phyloP scores from a whole-genome alignment of 2,329 filamentous ascomycete genomes.

The Capronia epimyces region DNA sequence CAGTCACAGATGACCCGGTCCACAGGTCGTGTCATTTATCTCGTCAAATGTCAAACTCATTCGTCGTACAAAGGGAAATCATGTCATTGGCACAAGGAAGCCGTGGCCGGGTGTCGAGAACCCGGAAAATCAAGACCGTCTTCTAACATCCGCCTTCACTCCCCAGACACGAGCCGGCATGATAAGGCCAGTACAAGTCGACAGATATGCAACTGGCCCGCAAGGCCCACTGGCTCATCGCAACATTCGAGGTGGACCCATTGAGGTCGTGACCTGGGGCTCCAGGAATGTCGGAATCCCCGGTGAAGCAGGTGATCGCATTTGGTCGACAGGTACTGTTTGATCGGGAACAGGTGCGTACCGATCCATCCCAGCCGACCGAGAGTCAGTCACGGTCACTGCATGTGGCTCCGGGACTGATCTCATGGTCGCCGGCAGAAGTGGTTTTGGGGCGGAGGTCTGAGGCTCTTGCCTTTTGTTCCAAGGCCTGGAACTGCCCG shows the following conservation, averaged over 20 bases:
- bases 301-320: not conserved
- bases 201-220: no score
- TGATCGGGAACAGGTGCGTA: not conserved
- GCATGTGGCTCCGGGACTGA: not conserved
- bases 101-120: no score
- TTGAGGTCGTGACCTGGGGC: constrained; percentile 1
- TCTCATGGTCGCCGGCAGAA: not conserved
- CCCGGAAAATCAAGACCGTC: no score
- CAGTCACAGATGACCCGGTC: no score
- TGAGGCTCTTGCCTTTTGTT: not conserved
- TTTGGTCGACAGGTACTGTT: not conserved
- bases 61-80: no score
- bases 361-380: not conserved
- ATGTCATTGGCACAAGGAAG: no score
- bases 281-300: constrained; percentile 3
- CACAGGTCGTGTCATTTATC: no score
- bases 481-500: not conserved
- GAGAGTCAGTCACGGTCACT: not conserved
- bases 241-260: constrained; percentile 8
- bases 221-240: constrained; percentile 1
- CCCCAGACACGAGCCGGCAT: no score
- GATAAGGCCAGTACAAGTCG: not conserved
- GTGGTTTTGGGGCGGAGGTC: not conserved
- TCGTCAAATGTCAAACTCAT: no score
- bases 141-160: no score